phyloP scores from a whole-genome alignment of 805 yeast species.

The Hanseniaspora mollemarum region DNA sequence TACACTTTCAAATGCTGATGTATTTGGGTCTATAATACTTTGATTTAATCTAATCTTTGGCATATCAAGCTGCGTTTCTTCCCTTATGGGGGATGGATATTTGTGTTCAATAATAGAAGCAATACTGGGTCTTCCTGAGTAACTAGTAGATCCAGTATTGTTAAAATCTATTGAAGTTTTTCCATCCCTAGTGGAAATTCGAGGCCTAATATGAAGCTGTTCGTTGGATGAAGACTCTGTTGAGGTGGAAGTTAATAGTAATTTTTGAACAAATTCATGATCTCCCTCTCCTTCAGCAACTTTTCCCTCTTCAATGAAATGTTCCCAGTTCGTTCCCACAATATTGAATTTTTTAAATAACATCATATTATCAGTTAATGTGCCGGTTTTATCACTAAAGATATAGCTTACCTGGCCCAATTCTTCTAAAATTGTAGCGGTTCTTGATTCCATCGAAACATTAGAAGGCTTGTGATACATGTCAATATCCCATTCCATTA shows the following conservation, averaged over 20 bases:
- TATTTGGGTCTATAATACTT: conserved; percentile 10
- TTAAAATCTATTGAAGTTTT: conserved; percentile 34
- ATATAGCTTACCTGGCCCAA: conserved; percentile 92
- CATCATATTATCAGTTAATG: conserved; percentile 91
- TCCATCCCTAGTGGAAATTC: conserved; percentile 10
- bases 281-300: conserved; percentile 20
- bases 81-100: conserved; percentile 3
- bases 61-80: conserved; percentile 15
- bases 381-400: conserved; percentile 95
- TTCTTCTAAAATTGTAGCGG: conserved; percentile 92
- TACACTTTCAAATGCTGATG: not conserved
- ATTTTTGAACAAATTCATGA: conserved; percentile 17
- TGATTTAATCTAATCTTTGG: not conserved
- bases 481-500: conserved; percentile 83
- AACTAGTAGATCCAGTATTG: conserved; percentile 33
- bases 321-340: conserved; percentile 82
- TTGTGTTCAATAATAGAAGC: conserved; percentile 32
- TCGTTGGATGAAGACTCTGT: not conserved
- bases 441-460: conserved; percentile 88
- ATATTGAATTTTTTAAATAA: conserved; percentile 78
- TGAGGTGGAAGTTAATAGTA: conserved; percentile 5
- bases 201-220: not conserved
- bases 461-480: conserved; percentile 78
- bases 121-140: conserved; percentile 49
- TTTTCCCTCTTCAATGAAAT: conserved; percentile 43